Base-by-base conservation (phyloP, 495 filamentous ascomycete species). In the Geopyxis carbonaria region DNA sequence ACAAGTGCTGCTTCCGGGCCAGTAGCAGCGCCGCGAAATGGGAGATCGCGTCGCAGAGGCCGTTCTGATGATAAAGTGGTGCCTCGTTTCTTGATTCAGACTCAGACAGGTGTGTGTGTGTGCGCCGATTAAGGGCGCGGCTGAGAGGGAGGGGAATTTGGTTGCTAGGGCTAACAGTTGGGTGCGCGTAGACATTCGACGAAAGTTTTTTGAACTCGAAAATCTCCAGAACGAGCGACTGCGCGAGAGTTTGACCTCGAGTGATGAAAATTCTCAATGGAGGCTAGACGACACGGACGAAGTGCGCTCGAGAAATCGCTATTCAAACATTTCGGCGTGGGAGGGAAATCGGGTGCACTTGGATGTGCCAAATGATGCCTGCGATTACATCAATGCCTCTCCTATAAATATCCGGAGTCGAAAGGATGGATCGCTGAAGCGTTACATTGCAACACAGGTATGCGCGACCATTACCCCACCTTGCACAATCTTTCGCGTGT, bases 341-440 rank as follows among this genome's bases (percentile, higher is more conserved):
- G 72, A 73, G 39, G 74, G 80, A 54, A 85, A 86, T 47, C 82
- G 89, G 1, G 64, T 99, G 37, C 77, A 75, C 51, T 72, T 99
- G 16, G 69, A 69, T 23, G 89, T 95, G 2, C 78, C 81, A 8
- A 70, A 76, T 21, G 82, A 77, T 10, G 61, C 75, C 40, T 73
- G 75, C 47, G 81, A 94, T 58, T 99, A 95, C 59, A 91, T 95
- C 64, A 99, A 99, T 56, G 89, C 89, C 14, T 92, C 83, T 5
- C 83, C 85, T 14, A 91, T 99, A 31, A 51, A 65, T 4, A 62
- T 94, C 20, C 62, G 59, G 24, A 70, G 72, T 40, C 67, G 71
- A 5, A 59, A 63, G 7, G 66, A 70, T 11, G 50, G 59, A 25
- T 57, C 61, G 28, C 57, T 65, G 34, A 63, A 66, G 40, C 67